Evolutionary conservation across 805 yeast genomes (phyloP), one percentile per base, ranked within the genome.

Genomic region (Metschnikowia aberdeeniae): DNA sequence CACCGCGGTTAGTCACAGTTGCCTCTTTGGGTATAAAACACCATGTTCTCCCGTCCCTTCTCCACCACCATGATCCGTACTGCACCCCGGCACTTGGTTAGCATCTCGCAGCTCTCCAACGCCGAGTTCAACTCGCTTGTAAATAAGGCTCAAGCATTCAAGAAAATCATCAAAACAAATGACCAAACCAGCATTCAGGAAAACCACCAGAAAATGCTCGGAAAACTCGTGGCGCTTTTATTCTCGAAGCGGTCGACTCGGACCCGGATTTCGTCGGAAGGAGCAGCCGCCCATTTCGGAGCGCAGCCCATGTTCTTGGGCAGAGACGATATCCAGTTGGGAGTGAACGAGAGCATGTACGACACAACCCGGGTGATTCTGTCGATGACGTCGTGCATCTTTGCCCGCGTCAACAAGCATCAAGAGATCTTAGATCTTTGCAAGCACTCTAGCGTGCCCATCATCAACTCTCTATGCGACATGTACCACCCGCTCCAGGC

Each of bases 301-400:
- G 98, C 90, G 6, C 93, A 84, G 56, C 97, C 99, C 10, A 86
- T 93, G 93, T 93, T 93, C 60, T 73, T 93, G 54, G 98, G 99
- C 41, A 89, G 86, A 57, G 97, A 90, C 55, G 99, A 93, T 58
- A 93, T 93, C 61, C 99, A 93, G 67, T 73, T 93, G 45, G 99
- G 99, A 36, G 96, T 89, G 36, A 93, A 93, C 61, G 99, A 93
- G 72, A 77, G 93, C 0, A 68, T 89, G 47, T 85, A 86, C 58
- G 99, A 93, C 64, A 86, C 97, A 1, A 77, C 96, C 13, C 82
- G 80, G 53, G 96, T 93, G 30, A 78, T 93, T 4, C 86, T 96
- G 11, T 89, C 97, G 1, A 93, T 93, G 99, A 87, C 95, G 1
- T 84, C 96, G n/a, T 85, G 96, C 52, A 81, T 93, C 6, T 90